Base-by-base conservation (phyloP, 805 yeast genomes). In the Saccharomycopsis sp. region DNA sequence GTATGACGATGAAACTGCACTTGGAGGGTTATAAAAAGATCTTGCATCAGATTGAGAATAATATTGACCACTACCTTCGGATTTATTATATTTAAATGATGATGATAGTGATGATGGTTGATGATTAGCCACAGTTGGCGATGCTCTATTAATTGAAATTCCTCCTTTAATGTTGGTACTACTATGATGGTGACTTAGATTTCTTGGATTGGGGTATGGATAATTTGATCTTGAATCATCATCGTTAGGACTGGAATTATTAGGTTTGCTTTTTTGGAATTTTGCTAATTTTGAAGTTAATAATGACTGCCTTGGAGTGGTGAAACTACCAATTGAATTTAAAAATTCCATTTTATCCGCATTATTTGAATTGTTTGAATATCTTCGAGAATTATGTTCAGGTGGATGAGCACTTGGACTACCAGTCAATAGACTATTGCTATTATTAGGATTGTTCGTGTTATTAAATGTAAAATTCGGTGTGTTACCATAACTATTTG, bases 1-100 rank as follows among this genome's bases (percentile, higher is more conserved):
- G 48, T 69, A 69, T 2, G 72, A 72, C 9, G 71, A 63, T 38
- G 75, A 67, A 3, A 73, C 67, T n/a, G 61, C 71, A 39, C 65
- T 65, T 4, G 77, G 77, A 2, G 75, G 66, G 53, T 71, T 68
- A 53, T 71, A 75, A 63, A 35, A 62, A 56, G 49, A 52, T 24
- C 27, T 22, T 28, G 33, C 52, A 36, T 43, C 20, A 36, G 36
- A 39, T 40, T 23, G 41, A 14, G 20, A 11, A 11, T 35, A n/a
- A 13, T 27, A 20, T 13, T 19, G 22, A 11, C n/a, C 14, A 14
- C n/a, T 20, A 14, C 6, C 23, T 19, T 14, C n/a, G 4, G 17
- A 6, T 38, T 31, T 22, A 14, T 35, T 24, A n/a, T 14, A 22
- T 27, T 44, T 34, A 41, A 40, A 29, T 29, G 41, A 21, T n/a